Percentiles rank a stretch among this genome's conserved stretches.
phyloP scores from a whole-genome alignment of 768 basidiomycete genomes.

The Pleurotus cornucopiae region DNA sequence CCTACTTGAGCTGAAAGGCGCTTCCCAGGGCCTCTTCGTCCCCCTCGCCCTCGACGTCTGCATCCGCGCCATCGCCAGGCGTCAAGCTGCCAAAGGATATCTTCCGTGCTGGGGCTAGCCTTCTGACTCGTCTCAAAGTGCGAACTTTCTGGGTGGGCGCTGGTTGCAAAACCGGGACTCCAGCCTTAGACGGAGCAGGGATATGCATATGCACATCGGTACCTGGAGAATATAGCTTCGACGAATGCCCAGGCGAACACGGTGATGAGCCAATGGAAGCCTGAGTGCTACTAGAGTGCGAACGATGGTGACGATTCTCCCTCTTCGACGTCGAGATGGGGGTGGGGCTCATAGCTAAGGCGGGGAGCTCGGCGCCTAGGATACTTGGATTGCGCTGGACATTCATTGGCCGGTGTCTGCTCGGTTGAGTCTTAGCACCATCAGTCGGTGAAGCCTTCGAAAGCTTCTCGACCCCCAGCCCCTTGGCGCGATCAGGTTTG shows the following conservation, averaged over 20 bases:
- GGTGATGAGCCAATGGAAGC: constrained; percentile 10
- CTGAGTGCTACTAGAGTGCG: constrained; percentile 9
- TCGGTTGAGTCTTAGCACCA: not conserved
- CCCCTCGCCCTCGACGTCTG: constrained; percentile 28
- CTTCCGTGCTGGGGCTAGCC: constrained; percentile 42
- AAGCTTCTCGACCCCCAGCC: not conserved
- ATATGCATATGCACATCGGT: too few relatives aligned
- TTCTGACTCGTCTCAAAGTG: constrained; percentile 48
- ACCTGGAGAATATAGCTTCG: too few relatives aligned
- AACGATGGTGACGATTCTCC: constrained; percentile 5
- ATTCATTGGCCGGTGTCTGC: constrained; percentile 38
- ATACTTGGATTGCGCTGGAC: constrained; percentile 60
- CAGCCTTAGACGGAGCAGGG: constrained; percentile 8
- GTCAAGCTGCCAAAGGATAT: constrained; percentile 65
- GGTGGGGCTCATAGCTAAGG: constrained; percentile 16
- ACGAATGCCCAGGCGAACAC: constrained; percentile 10
- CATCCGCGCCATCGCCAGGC: constrained; percentile 29
- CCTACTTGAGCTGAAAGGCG: constrained; percentile 64
- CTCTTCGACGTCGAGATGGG: constrained; percentile 5
- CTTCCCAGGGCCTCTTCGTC: constrained; percentile 50
- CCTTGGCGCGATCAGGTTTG: not conserved
- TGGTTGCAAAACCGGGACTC: constrained; percentile 8
- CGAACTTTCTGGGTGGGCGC: constrained; percentile 25
- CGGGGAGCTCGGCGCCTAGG: constrained; percentile 62
- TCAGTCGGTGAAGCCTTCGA: not conserved